Evolutionary conservation across 352 stramenopile genomes (phyloP).

Genomic region (Pythium dissimile): DNA sequence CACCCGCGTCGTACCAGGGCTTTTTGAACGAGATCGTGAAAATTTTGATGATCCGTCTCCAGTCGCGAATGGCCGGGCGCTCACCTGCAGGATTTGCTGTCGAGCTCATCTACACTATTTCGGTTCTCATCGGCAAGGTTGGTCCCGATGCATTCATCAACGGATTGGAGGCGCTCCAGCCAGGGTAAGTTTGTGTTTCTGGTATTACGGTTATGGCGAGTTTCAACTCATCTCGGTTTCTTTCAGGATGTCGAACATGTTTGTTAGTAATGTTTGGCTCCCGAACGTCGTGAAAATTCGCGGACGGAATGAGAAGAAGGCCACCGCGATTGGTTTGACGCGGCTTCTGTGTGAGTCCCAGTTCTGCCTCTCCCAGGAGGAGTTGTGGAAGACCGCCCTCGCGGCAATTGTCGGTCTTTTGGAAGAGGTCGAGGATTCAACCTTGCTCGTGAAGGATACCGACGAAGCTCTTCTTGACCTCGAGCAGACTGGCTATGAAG

Average conservation of each 20-base stretch:
- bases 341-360: constrained; percentile 75
- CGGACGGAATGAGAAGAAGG: constrained; percentile 59
- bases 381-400: constrained; percentile 54
- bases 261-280: constrained; percentile 88
- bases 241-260: constrained; percentile 91
- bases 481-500: constrained; percentile 90
- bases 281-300: constrained; percentile 74
- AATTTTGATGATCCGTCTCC: constrained; percentile 93
- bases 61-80: constrained; percentile 87
- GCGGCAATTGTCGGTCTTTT: constrained; percentile 49
- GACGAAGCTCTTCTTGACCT: constrained; percentile 81
- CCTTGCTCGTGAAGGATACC: constrained; percentile 54
- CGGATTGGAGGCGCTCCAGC: constrained; percentile 84
- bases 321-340: constrained; percentile 64
- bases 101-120: constrained; percentile 89
- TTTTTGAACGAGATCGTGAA: constrained; percentile 92
- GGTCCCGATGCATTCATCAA: constrained; percentile 75
- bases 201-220: background rate
- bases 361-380: constrained; percentile 45
- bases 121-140: constrained; percentile 87
- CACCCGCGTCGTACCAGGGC: constrained; percentile 58
- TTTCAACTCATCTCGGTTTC: constrained; percentile 17
- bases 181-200: constrained; percentile 58
- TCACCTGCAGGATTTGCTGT: constrained; percentile 83
- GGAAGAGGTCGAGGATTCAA: constrained; percentile 62